These are phyloP conservation scores for Penicillium sp. DNA, from an alignment of 2,329 filamentous ascomycete genomes.

Conservation along the genomic window DNA sequence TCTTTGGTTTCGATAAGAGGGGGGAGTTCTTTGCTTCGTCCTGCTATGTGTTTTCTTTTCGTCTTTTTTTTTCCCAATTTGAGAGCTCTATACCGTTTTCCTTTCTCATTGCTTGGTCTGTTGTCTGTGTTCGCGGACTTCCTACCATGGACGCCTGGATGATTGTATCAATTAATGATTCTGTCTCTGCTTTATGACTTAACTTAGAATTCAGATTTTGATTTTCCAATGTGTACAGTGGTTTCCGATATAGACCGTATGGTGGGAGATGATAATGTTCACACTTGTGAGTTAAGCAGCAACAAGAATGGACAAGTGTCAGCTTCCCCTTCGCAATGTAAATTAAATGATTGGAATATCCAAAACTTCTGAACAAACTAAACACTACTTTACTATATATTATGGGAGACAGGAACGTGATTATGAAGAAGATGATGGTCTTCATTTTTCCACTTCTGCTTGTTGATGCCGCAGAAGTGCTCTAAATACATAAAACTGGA, in stretches of 20 bases:
- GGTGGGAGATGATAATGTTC: background rate
- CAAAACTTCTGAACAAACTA: background rate
- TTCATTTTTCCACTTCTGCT: background rate
- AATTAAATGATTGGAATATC: background rate
- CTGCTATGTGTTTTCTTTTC: constrained; percentile 3
- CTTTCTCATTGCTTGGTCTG: constrained; percentile 9
- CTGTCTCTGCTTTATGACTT: constrained; percentile 13
- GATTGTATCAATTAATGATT: constrained; percentile 23
- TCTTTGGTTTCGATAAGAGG: background rate
- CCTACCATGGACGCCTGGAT: constrained; percentile 7
- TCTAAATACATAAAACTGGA: background rate
- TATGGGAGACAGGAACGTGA: background rate
- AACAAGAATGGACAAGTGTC: background rate
- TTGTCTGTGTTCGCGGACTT: constrained; percentile 6
- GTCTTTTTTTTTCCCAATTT: constrained; percentile 15
- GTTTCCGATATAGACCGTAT: background rate
- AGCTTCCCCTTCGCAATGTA: background rate
- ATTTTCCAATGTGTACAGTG: constrained; percentile 2
- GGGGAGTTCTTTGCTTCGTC: constrained; percentile 4
- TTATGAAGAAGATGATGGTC: background rate
- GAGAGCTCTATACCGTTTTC: constrained; percentile 26
- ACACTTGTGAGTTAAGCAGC: background rate
- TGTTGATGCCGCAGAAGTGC: background rate
- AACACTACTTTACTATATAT: background rate
- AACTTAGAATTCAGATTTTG: constrained; percentile 13